These are phyloP conservation scores for Lactifluus hygrophoroides DNA, from an alignment of 768 basidiomycete species.

Conservation along the genomic window DNA sequence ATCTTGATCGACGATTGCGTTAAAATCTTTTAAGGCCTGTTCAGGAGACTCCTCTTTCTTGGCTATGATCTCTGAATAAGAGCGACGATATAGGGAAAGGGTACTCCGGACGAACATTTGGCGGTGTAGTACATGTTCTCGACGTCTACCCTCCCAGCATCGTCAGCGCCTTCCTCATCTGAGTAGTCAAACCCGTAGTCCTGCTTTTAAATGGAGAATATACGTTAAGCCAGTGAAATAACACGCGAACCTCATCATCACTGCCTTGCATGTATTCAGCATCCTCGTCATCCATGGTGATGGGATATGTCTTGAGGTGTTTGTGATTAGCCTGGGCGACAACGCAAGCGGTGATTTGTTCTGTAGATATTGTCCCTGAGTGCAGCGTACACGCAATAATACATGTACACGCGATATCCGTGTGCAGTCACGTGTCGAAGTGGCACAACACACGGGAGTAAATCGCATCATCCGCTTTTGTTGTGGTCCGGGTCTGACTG, in stretches of 20 bases:
- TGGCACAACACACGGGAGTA: background rate
- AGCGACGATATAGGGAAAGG: background rate
- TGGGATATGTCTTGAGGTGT: background rate
- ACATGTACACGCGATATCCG: too few species aligned
- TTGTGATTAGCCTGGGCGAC: background rate
- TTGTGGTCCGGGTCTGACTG: too few species aligned
- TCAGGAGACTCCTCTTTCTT: constrained; percentile 94
- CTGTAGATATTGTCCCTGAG: background rate
- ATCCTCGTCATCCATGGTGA: constrained; percentile 82
- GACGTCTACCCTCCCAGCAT: constrained; percentile 75
- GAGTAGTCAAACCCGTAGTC: constrained; percentile 97
- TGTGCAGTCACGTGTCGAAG: constrained; percentile 3
- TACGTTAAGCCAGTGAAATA: constrained; percentile 10
- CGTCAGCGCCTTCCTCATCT: constrained; percentile 77
- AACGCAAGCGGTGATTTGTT: background rate
- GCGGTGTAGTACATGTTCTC: constrained; percentile 99
- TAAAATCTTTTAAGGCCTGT: constrained; percentile 84
- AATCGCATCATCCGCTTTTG: background rate
- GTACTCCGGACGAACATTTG: constrained; percentile 58
- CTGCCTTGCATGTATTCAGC: constrained; percentile 91
- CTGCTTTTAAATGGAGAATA: constrained; percentile 31
- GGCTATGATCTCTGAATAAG: constrained; percentile 38
- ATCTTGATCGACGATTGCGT: constrained; percentile 81
- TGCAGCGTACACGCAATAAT: too few species aligned
- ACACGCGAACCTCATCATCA: constrained; percentile 60